Evolutionary conservation across 495 filamentous ascomycete species (phyloP).

Genomic region (Xylaria scruposa): DNA sequence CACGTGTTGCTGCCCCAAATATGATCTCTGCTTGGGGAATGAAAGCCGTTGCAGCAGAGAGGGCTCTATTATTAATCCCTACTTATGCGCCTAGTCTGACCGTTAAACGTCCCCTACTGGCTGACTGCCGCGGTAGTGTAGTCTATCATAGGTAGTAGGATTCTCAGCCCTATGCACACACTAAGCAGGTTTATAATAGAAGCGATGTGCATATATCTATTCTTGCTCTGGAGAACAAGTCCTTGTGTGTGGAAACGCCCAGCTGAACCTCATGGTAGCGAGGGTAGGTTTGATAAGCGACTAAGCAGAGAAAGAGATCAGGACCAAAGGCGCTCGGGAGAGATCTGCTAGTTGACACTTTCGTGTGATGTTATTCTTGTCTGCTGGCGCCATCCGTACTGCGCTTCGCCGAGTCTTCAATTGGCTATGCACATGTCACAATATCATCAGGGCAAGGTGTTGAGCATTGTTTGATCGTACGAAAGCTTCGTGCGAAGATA

Average conservation of each 20-base stretch:
- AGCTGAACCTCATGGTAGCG: background rate
- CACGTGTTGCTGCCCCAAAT: background rate
- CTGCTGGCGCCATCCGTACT: background rate
- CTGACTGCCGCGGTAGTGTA: background rate
- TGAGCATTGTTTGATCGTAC: background rate
- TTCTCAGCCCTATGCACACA: conserved; percentile 16
- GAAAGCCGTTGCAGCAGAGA: background rate
- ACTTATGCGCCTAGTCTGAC: background rate
- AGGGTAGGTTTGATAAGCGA: background rate
- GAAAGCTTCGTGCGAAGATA: background rate
- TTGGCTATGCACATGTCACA: background rate
- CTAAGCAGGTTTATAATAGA: background rate
- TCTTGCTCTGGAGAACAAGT: background rate
- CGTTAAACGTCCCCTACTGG: background rate
- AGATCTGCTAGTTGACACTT: background rate
- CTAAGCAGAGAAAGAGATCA: background rate
- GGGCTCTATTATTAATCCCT: background rate
- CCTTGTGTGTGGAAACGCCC: background rate
- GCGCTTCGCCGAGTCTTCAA: background rate
- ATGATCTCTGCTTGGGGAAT: too few relatives aligned
- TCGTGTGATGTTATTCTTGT: background rate
- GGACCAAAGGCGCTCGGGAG: background rate
- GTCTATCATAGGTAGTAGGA: background rate
- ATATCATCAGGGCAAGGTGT: background rate
- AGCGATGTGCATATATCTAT: conserved; percentile 9